Evolutionary conservation across 495 filamentous ascomycete genomes (phyloP).

Genomic region (Penicillium canariense): DNA sequence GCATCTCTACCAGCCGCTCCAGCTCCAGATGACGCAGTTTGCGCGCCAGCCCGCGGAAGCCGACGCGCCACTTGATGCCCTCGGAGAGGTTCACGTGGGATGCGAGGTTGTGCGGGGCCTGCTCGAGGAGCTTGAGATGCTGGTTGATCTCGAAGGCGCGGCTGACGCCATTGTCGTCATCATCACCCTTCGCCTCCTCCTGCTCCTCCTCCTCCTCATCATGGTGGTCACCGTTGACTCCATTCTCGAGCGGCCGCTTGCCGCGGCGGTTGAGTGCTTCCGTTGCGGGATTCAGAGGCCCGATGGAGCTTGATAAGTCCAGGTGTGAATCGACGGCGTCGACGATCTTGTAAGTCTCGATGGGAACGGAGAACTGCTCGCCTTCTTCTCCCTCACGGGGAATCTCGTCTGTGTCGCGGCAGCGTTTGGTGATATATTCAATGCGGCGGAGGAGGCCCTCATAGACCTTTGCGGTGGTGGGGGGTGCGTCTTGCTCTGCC

Average conservation of each 20-base stretch:
- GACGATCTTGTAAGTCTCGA: conserved; percentile 36
- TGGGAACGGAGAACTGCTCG: conserved; percentile 37
- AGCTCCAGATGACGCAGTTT: conserved; percentile 70
- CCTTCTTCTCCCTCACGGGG: conserved; percentile 53
- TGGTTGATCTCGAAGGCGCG: conserved; percentile 59
- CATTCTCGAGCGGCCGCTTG: conserved; percentile 41
- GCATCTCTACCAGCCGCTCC: conserved; percentile 70
- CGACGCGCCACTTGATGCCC: conserved; percentile 72
- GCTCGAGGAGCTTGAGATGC: conserved; percentile 73
- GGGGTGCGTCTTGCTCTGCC: conserved; percentile 52
- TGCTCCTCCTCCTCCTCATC: conserved; percentile 16
- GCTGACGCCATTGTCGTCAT: conserved; percentile 25
- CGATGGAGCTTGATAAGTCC: conserved; percentile 40
- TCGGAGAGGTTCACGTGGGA: conserved; percentile 48
- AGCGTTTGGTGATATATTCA: conserved; percentile 65
- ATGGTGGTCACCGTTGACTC: conserved; percentile 34
- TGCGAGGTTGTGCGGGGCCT: conserved; percentile 65
- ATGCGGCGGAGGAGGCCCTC: conserved; percentile 64
- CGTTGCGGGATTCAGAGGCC: conserved; percentile 28
- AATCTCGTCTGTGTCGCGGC: conserved; percentile 59
- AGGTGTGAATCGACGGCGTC: conserved; percentile 41
- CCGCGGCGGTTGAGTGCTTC: conserved; percentile 26
- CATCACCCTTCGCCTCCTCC: conserved; percentile 16
- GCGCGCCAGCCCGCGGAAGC: conserved; percentile 67
- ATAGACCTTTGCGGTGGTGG: conserved; percentile 68